Evolutionary conservation across 495 filamentous ascomycete genomes (phyloP).

Genomic region (Hypoxylon trugodes): DNA sequence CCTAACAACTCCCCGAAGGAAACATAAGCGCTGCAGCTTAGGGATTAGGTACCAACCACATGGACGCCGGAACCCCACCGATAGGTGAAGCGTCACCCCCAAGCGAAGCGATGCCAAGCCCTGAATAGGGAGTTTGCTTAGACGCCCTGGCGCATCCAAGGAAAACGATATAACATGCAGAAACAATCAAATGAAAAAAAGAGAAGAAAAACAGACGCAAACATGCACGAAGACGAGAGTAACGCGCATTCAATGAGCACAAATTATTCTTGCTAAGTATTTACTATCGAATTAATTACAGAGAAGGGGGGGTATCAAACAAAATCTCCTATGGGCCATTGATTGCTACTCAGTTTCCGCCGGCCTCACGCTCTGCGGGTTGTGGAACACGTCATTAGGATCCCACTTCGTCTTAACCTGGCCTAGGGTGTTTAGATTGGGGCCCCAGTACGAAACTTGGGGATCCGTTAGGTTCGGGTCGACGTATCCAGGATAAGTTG

Average conservation of each 20-base stretch:
- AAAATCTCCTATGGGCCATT: conserved; percentile 9
- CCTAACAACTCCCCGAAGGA: too few species aligned
- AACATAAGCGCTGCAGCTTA: too few species aligned
- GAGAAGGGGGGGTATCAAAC: conserved; percentile 34
- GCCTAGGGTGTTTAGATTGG: conserved; percentile 55
- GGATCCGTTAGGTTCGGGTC: conserved; percentile 65
- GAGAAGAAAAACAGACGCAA: background rate
- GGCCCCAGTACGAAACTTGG: conserved; percentile 66
- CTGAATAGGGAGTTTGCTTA: too few species aligned
- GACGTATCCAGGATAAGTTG: conserved; percentile 76
- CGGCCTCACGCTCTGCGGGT: conserved; percentile 67
- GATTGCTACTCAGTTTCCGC: conserved; percentile 44
- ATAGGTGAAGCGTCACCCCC: too few species aligned
- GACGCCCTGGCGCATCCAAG: too few species aligned
- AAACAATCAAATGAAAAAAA: too few species aligned
- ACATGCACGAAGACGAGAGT: background rate
- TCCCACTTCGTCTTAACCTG: conserved; percentile 64
- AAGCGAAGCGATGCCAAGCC: too few species aligned
- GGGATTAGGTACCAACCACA: too few species aligned
- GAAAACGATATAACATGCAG: too few species aligned
- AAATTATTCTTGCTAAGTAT: conserved; percentile 20
- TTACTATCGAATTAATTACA: conserved; percentile 32
- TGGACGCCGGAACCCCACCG: too few species aligned
- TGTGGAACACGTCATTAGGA: conserved; percentile 65
- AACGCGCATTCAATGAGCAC: too few species aligned